Conservation (phyloP, 192 early-diverging fungal genomes). For the Podochytrium sp. region DNA sequence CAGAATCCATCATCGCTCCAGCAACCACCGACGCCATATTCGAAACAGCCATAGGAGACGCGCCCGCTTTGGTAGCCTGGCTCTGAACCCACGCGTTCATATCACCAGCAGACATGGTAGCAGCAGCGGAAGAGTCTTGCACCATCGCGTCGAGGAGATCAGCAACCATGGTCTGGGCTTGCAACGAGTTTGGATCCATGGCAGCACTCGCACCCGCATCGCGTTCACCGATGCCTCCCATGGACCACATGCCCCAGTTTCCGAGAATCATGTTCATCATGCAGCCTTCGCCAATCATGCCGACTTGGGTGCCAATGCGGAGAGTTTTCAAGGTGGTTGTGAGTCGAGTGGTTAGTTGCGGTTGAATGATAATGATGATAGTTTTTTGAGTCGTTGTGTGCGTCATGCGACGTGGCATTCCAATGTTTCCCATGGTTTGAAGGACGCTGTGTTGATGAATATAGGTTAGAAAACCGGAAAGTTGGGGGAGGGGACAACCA, state of each 20-base stretch:
- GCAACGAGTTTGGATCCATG: neutral
- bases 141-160: neutral
- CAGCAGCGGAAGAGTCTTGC: neutral
- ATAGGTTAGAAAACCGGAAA: no score
- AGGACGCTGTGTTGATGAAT: no score
- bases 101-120: neutral
- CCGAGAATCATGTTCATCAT: neutral
- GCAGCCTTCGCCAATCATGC: neutral
- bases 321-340: neutral
- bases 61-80: neutral
- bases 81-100: neutral
- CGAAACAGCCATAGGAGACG: neutral
- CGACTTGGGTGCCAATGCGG: neutral
- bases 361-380: neutral
- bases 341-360: neutral
- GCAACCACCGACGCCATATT: neutral
- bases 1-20: neutral
- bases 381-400: neutral
- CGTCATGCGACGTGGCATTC: neutral
- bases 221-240: neutral
- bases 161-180: neutral
- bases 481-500: no score
- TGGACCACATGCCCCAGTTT: neutral
- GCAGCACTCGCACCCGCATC: neutral
- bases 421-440: no score